Evolutionary conservation across 2,329 filamentous ascomycete genomes (phyloP).

Genomic region (Penicillium sp.): DNA sequence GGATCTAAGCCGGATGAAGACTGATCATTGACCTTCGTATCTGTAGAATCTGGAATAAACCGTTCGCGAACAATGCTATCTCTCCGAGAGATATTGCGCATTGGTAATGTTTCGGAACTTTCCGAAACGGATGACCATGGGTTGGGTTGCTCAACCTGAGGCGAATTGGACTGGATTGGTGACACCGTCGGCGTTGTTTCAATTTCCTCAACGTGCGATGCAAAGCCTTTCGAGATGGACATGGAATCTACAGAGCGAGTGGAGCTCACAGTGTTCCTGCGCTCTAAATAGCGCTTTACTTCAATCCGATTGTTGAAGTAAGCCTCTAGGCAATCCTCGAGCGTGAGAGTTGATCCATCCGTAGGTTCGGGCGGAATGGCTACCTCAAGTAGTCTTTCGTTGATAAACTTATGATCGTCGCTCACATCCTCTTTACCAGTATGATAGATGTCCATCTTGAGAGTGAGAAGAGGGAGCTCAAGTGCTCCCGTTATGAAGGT

Average conservation of each 20-base stretch:
- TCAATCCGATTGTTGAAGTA: conserved; percentile 96
- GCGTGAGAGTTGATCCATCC: conserved; percentile 70
- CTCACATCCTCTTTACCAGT: conserved; percentile 79
- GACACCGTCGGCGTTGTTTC: conserved; percentile 42
- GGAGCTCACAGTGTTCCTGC: conserved; percentile 61
- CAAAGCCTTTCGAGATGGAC: conserved; percentile 39
- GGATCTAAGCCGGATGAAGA: conserved; percentile 33
- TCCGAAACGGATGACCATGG: conserved; percentile 34
- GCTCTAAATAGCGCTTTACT: conserved; percentile 74
- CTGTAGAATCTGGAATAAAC: conserved; percentile 48
- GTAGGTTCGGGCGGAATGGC: conserved; percentile 76
- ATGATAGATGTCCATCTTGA: conserved; percentile 95
- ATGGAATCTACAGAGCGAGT: conserved; percentile 38
- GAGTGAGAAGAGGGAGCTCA: conserved; percentile 80
- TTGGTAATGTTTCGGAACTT: conserved; percentile 28
- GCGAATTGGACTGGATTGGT: conserved; percentile 31
- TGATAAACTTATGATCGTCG: conserved; percentile 93
- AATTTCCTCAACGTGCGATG: conserved; percentile 51
- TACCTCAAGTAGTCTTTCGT: conserved; percentile 87
- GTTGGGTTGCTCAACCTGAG: conserved; percentile 24
- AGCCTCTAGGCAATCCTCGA: conserved; percentile 89
- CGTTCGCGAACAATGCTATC: conserved; percentile 50
- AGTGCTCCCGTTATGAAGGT: conserved; percentile 91
- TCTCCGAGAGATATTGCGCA: conserved; percentile 32
- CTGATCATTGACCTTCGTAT: conserved; percentile 44